Evolutionary conservation across 345 rosid genomes (phyloP).

Genomic region (Eucalyptus regnans): DNA sequence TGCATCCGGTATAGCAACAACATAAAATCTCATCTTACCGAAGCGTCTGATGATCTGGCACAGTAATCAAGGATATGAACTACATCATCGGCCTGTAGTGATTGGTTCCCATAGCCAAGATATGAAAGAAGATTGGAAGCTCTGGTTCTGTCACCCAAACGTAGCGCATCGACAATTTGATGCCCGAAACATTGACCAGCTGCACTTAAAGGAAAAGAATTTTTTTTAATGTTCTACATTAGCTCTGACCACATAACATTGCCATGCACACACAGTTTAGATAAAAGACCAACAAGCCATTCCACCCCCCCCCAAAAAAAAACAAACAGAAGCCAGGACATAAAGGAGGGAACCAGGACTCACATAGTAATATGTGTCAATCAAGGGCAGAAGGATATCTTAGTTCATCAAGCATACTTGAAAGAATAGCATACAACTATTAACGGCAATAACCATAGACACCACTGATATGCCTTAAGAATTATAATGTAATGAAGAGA

Average conservation of each 20-base stretch:
- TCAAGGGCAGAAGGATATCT: background rate
- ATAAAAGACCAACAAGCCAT: background rate
- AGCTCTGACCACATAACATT: background rate
- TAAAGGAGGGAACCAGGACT: background rate
- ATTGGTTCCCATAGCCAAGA: constrained; percentile 12
- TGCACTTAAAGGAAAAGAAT: constrained; percentile 5
- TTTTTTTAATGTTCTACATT: background rate
- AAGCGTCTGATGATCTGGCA: constrained; percentile 57
- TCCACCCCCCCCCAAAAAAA: background rate
- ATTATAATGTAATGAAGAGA: background rate
- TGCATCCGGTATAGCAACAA: background rate
- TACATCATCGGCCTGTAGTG: constrained; percentile 31
- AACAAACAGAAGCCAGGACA: background rate
- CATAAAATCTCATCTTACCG: constrained; percentile 33
- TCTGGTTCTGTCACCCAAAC: constrained; percentile 40
- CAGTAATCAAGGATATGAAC: constrained; percentile 45
- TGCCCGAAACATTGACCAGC: constrained; percentile 11
- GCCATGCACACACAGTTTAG: background rate
- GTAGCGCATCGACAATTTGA: constrained; percentile 60
- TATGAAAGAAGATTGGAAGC: constrained; percentile 54
- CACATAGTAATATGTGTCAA: background rate
- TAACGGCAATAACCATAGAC: background rate
- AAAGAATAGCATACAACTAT: background rate
- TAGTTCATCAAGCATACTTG: background rate
- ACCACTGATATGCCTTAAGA: background rate